A percentile compares a stretch with the other conserved stretches of the same genome.
These are phyloP conservation scores for Neonectria faginata DNA, from an alignment of 2,329 filamentous ascomycete genomes.

Conservation along the genomic window DNA sequence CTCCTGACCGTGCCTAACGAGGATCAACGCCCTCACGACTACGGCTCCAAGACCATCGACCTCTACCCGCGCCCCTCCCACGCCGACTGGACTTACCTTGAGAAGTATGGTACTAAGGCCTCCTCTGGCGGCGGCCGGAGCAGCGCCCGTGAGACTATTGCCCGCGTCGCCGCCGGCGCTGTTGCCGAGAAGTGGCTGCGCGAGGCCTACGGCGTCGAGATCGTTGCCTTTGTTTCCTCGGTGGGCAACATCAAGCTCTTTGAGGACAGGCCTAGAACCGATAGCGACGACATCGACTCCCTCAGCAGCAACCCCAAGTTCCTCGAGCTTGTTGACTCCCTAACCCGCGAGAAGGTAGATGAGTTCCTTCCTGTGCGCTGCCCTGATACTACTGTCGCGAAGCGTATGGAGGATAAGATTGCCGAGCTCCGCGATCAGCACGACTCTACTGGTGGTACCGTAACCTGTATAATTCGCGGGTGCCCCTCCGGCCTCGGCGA, in stretches of 20 bases:
- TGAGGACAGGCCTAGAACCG: slow-evolving; percentile 83
- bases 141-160: slow-evolving; percentile 92
- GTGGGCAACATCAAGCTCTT: slow-evolving; percentile 74
- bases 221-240: slow-evolving; percentile 87
- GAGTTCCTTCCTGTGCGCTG: slow-evolving; percentile 84
- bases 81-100: slow-evolving; percentile 94
- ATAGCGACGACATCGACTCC: slow-evolving; percentile 60
- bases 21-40: slow-evolving; percentile 92
- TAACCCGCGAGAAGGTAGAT: slow-evolving; percentile 73
- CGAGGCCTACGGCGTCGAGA: slow-evolving; percentile 85
- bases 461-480: slow-evolving; percentile 92
- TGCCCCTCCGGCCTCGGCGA: slow-evolving; percentile 87
- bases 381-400: slow-evolving; percentile 72
- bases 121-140: slow-evolving; percentile 88
- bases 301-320: slow-evolving; percentile 83
- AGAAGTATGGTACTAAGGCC: slow-evolving; percentile 95
- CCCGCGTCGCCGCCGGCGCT: slow-evolving; percentile 87
- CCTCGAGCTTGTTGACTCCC: slow-evolving; percentile 74
- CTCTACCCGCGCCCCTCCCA: slow-evolving; percentile 89
- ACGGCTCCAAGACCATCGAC: slow-evolving; percentile 89
- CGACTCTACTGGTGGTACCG: slow-evolving; percentile 92
- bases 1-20: slow-evolving; percentile 88
- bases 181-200: slow-evolving; percentile 92
- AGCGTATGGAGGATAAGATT: slow-evolving; percentile 82
- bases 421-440: slow-evolving; percentile 79